Evolutionary conservation across 164 flowering plant genomes (phyloP).

Genomic region (Sextonia rubra): DNA sequence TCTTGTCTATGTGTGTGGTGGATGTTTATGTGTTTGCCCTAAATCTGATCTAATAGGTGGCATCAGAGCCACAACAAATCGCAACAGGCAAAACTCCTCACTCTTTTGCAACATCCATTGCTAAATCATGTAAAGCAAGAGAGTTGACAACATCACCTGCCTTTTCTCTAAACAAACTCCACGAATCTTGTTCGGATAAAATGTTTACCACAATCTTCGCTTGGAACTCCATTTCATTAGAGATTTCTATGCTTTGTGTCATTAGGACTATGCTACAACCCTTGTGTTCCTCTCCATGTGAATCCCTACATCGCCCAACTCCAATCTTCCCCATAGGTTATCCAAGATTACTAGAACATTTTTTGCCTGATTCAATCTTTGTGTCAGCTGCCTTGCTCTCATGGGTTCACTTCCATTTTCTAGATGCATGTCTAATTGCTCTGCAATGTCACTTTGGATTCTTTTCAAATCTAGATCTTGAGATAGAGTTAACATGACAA

Average conservation of each 20-base stretch:
- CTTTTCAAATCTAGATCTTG: constrained; percentile 3
- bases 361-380: constrained; percentile 5
- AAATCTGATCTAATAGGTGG: too few relatives aligned
- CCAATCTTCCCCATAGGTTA: constrained; percentile 27
- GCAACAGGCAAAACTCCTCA: constrained; percentile 28
- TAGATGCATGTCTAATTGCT: not conserved
- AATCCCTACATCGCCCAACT: constrained; percentile 21
- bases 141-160: constrained; percentile 8
- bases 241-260: constrained; percentile 12
- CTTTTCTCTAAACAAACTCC: constrained; percentile 14
- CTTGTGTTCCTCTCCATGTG: not conserved
- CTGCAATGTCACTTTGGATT: constrained; percentile 12
- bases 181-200: constrained; percentile 14
- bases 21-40: too few relatives aligned
- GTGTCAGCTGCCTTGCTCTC: constrained; percentile 10
- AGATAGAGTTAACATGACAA: constrained; percentile 4
- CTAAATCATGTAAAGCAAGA: not conserved
- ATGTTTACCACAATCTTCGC: not conserved
- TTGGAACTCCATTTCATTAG: constrained; percentile 8
- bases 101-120: constrained; percentile 10
- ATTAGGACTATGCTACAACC: constrained; percentile 21
- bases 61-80: too few relatives aligned
- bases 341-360: constrained; percentile 28
- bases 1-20: too few relatives aligned
- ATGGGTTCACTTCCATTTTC: not conserved